Conservation (phyloP, 495 filamentous ascomycete species). For the Clohesyomyces aquaticus region DNA sequence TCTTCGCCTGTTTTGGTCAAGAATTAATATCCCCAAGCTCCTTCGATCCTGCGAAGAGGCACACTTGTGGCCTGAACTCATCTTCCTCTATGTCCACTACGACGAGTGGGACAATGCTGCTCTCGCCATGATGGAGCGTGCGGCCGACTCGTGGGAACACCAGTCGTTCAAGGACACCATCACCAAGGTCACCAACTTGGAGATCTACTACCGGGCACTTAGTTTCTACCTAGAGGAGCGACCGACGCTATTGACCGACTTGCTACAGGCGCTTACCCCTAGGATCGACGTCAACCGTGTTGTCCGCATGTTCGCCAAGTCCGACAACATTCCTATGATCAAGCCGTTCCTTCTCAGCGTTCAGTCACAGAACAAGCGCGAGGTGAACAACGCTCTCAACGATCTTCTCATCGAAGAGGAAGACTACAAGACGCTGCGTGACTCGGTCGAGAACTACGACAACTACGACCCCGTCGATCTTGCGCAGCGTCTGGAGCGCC, state of each 20-base stretch:
- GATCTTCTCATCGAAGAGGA: constrained; percentile 98
- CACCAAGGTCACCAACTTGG: constrained; percentile 96
- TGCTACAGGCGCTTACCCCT: constrained; percentile 86
- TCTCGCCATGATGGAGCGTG: constrained; percentile 98
- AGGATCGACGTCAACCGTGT: constrained; percentile 98
- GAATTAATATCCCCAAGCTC: constrained; percentile 98
- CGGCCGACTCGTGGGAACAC: constrained; percentile 98
- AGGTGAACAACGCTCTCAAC: constrained; percentile 98
- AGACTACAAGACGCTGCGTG: constrained; percentile 96
- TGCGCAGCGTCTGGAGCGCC: constrained; percentile 89
- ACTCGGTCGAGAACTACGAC: constrained; percentile 97
- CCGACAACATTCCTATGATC: constrained; percentile 97
- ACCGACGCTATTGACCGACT: constrained; percentile 90
- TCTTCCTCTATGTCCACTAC: constrained; percentile 99
- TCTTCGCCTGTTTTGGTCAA: constrained; percentile 97
- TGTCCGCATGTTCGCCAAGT: constrained; percentile 96
- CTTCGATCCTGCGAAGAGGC: constrained; percentile 94
- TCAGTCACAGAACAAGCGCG: constrained; percentile 95
- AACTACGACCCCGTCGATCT: constrained; percentile 98
- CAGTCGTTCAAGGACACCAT: constrained; percentile 99
- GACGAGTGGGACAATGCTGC: constrained; percentile 99
- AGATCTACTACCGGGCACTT: constrained; percentile 97
- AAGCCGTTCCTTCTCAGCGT: constrained; percentile 99
- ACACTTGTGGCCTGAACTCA: constrained; percentile 94
- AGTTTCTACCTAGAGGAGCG: constrained; percentile 99